A percentile compares a stretch with the other conserved stretches of the same genome.
These are phyloP conservation scores for Speleostelium caveatum DNA, from an alignment of 78 protist species.

Conservation along the genomic window DNA sequence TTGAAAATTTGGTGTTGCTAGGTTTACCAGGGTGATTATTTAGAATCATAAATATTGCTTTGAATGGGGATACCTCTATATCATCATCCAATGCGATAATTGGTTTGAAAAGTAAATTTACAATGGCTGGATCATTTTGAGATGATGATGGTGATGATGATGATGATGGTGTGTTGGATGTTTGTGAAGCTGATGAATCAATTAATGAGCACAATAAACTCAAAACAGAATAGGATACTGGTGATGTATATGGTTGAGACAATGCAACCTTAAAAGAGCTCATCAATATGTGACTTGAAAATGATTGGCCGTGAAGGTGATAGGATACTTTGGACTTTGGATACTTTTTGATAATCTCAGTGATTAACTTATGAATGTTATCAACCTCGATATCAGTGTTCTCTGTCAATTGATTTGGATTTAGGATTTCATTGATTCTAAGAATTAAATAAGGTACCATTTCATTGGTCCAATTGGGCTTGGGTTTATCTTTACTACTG, in stretches of 20 bases:
- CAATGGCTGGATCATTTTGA: constrained; percentile 41
- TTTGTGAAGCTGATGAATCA: constrained; percentile 11
- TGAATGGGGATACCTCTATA: constrained; percentile 54
- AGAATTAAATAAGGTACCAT: constrained; percentile 51
- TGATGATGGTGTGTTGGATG: not conserved
- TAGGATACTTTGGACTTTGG: constrained; percentile 65
- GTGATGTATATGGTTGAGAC: constrained; percentile 15
- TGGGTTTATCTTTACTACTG: not conserved
- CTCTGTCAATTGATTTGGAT: constrained; percentile 5
- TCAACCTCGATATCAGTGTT: constrained; percentile 43
- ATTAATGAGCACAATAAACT: constrained; percentile 10
- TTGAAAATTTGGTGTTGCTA: not conserved
- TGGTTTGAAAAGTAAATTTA: constrained; percentile 43
- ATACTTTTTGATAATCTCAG: constrained; percentile 43
- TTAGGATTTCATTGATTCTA: constrained; percentile 45
- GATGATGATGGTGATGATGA: not conserved
- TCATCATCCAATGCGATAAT: constrained; percentile 20
- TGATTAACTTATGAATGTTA: constrained; percentile 23
- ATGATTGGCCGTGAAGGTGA: constrained; percentile 67
- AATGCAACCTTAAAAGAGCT: constrained; percentile 41
- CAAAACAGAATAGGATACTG: constrained; percentile 27
- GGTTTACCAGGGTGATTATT: not conserved
- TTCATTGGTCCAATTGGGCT: constrained; percentile 63
- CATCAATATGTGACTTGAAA: constrained; percentile 15
- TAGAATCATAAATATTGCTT: constrained; percentile 46